phyloP scores from a whole-genome alignment of 257 asterid genomes.

The Solanum piurae region DNA sequence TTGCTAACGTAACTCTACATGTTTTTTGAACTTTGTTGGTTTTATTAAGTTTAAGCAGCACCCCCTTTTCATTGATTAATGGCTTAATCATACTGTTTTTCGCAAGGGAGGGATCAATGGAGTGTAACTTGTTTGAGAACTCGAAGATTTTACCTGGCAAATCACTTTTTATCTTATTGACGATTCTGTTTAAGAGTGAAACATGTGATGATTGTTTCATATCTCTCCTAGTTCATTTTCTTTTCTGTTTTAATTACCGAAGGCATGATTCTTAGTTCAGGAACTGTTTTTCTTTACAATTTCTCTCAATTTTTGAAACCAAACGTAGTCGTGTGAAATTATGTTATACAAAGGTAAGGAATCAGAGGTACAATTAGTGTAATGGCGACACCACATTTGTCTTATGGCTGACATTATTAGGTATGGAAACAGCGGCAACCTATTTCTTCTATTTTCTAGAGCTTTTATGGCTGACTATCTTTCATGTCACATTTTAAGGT shows the following conservation, averaged over 20 bases:
- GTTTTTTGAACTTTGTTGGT: neutral
- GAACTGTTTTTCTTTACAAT: neutral
- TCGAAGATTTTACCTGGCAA: neutral
- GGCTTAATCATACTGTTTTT: neutral
- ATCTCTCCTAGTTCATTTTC: neutral
- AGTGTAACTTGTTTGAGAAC: neutral
- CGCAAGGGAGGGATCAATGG: neutral
- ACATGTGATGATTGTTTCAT: neutral
- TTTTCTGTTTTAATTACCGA: neutral
- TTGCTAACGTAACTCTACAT: neutral
- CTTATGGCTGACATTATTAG: neutral
- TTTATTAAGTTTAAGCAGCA: neutral
- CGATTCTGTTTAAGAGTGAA: neutral
- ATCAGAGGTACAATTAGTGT: neutral
- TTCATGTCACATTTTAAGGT: too few relatives aligned
- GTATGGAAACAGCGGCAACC: neutral
- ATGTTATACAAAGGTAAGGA: neutral
- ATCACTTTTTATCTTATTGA: neutral
- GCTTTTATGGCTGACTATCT: neutral
- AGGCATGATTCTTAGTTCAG: neutral
- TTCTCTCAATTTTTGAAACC: neutral
- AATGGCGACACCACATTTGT: neutral
- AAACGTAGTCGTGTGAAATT: neutral
- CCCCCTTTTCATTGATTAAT: neutral
- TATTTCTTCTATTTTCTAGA: neutral